A percentile compares a stretch with the other conserved stretches of the same genome.
phyloP scores from a whole-genome alignment of 331 rosid genomes.

The Cydonia oblonga region DNA sequence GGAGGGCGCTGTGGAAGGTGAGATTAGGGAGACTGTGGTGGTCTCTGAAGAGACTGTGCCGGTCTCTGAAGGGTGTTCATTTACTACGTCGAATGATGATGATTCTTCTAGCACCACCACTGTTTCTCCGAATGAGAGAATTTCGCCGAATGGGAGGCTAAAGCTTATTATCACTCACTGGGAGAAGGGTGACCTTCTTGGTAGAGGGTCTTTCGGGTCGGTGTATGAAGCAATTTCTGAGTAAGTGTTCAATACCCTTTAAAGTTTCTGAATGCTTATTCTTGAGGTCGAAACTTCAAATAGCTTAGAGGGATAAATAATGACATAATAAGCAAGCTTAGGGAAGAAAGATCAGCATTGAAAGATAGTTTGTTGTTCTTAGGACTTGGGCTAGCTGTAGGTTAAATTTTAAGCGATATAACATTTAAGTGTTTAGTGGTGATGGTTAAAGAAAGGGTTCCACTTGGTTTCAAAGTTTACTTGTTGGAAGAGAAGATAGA shows the following conservation, averaged over 20 bases:
- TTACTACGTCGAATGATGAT: constrained; percentile 68
- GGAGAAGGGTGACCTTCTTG: constrained; percentile 67
- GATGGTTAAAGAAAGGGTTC: background rate
- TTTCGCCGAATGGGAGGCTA: constrained; percentile 38
- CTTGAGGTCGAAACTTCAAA: background rate
- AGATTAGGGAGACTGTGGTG: constrained; percentile 16
- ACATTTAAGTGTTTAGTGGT: background rate
- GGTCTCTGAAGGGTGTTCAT: constrained; percentile 45
- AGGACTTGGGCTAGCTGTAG: background rate
- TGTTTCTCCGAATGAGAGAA: constrained; percentile 62
- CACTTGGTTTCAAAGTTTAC: background rate
- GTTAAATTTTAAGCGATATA: background rate
- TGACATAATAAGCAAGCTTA: background rate
- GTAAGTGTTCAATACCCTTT: constrained; percentile 34
- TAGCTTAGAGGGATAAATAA: background rate
- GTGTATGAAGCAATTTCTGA: constrained; percentile 82
- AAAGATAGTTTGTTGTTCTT: background rate
- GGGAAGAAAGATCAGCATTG: background rate
- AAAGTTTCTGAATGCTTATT: background rate
- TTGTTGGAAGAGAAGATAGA: background rate
- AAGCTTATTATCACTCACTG: constrained; percentile 42
- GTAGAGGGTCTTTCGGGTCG: constrained; percentile 90
- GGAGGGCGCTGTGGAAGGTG: constrained; percentile 17
- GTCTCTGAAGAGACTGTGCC: constrained; percentile 28
- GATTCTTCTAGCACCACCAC: constrained; percentile 65